Percentiles rank a stretch among this genome's conserved stretches.
Evolutionary conservation across 768 basidiomycete genomes (phyloP).

Genomic region (Chalciporus chontae): DNA sequence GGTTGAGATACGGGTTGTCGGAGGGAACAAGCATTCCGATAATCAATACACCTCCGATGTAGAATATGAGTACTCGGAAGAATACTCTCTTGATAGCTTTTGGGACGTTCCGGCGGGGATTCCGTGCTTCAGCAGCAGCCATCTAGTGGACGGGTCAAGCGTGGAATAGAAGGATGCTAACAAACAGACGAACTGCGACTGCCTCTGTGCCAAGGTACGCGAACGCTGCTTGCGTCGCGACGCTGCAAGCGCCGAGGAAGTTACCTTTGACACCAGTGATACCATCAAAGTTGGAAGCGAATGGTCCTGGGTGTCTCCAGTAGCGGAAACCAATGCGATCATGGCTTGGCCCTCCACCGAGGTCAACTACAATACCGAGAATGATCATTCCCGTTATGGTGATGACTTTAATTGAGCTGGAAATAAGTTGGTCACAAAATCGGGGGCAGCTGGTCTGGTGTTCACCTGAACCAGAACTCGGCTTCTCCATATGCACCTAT

Average conservation of each 20-base stretch:
- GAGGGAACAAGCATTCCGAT: slow-evolving; percentile 51
- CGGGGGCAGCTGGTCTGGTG: not conserved
- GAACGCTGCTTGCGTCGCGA: slow-evolving; percentile 58
- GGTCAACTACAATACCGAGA: slow-evolving; percentile 44
- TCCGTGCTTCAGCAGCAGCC: slow-evolving; percentile 48
- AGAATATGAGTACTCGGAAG: slow-evolving; percentile 37
- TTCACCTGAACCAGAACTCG: slow-evolving; percentile 47
- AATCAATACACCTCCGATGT: slow-evolving; percentile 40
- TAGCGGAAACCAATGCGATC: slow-evolving; percentile 49
- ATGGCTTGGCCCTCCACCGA: slow-evolving; percentile 54
- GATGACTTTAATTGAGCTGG: slow-evolving; percentile 50
- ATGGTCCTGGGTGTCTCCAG: slow-evolving; percentile 55
- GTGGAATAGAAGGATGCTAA: not conserved
- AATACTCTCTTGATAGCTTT: slow-evolving; percentile 45
- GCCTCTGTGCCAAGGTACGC: slow-evolving; percentile 57
- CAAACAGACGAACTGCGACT: slow-evolving; percentile 34
- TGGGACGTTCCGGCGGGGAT: slow-evolving; percentile 44
- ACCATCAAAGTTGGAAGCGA: slow-evolving; percentile 40
- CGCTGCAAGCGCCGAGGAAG: slow-evolving; percentile 51
- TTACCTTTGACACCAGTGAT: slow-evolving; percentile 44
- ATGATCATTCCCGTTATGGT: slow-evolving; percentile 44
- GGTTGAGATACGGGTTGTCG: slow-evolving; percentile 38
- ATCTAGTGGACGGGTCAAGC: slow-evolving; percentile 22
- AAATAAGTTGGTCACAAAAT: not conserved
- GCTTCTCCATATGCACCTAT: slow-evolving; percentile 42